phyloP scores from a whole-genome alignment of 371 early-diverging fungal species.

The Synchytrium microbalum region DNA sequence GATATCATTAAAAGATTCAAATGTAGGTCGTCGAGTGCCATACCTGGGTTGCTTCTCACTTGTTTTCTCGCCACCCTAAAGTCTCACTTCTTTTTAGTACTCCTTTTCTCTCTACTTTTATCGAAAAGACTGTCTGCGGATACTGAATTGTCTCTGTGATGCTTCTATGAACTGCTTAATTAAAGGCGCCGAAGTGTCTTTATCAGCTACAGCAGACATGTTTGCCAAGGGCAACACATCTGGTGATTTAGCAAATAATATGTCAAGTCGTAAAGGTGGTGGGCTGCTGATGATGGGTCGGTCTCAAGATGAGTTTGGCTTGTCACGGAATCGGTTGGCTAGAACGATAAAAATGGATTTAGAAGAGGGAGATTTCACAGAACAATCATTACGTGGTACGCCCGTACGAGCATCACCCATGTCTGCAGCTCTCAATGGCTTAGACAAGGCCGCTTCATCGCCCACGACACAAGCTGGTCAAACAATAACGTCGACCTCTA shows the following conservation, averaged over 20 bases:
- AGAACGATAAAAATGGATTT: constrained; percentile 18
- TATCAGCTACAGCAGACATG: constrained; percentile 40
- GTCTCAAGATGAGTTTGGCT: constrained; percentile 28
- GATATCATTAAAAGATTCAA: constrained; percentile 21
- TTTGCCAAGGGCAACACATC: constrained; percentile 36
- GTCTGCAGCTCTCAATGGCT: neutral
- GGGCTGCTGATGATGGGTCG: constrained; percentile 34
- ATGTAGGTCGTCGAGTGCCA: constrained; percentile 13
- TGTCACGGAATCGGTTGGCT: constrained; percentile 9
- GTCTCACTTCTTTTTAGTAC: constrained; percentile 15
- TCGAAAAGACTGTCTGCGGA: constrained; percentile 37
- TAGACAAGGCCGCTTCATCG: constrained; percentile 1
- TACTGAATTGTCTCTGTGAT: constrained; percentile 28
- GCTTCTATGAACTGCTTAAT: constrained; percentile 46
- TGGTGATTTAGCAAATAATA: constrained; percentile 37
- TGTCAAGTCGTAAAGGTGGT: constrained; percentile 26
- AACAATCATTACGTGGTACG: constrained; percentile 8
- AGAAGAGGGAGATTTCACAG: constrained; percentile 34
- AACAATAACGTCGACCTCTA: neutral
- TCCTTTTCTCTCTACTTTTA: constrained; percentile 35
- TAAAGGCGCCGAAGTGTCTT: constrained; percentile 44
- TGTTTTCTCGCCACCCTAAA: constrained; percentile 5
- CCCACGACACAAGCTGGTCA: constrained; percentile 8
- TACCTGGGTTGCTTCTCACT: neutral
- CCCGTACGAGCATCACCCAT: constrained; percentile 8